phyloP scores from a whole-genome alignment of 2,329 filamentous ascomycete species.

The Penicillium sp. region DNA sequence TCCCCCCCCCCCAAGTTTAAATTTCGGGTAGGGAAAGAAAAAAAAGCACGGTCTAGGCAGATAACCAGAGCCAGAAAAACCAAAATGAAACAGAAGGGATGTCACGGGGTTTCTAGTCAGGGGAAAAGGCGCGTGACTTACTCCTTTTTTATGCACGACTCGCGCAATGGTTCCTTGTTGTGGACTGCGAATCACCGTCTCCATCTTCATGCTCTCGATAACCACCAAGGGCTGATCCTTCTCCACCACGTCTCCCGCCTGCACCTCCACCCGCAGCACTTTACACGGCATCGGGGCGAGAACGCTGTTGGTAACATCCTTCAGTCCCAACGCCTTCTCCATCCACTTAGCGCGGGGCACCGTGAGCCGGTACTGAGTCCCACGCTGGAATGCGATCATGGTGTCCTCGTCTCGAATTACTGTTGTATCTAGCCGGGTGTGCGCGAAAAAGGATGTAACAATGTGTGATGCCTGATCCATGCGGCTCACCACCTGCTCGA shows the following conservation, averaged over 20 bases:
- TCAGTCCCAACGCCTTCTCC: conserved; percentile 79
- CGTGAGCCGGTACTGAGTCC: conserved; percentile 56
- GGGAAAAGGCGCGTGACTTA: conserved; percentile 45
- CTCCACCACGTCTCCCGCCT: conserved; percentile 74
- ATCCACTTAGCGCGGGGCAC: conserved; percentile 70
- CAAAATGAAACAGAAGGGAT: background rate
- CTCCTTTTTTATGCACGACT: conserved; percentile 70
- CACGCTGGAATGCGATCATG: conserved; percentile 73
- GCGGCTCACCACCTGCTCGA: conserved; percentile 49
- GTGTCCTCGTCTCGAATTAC: conserved; percentile 56
- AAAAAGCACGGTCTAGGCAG: background rate
- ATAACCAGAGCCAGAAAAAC: background rate
- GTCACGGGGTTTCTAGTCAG: conserved; percentile 5
- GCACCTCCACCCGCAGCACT: conserved; percentile 82
- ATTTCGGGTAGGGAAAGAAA: background rate
- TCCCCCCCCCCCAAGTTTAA: background rate
- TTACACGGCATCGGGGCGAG: conserved; percentile 97
- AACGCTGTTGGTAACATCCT: conserved; percentile 77
- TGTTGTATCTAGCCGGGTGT: conserved; percentile 74
- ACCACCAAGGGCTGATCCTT: conserved; percentile 87
- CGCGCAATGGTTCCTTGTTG: conserved; percentile 69
- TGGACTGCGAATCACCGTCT: conserved; percentile 76
- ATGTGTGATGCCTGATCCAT: conserved; percentile 46
- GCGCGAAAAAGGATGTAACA: conserved; percentile 74
- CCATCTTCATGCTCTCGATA: conserved; percentile 90